Evolutionary conservation across 2,329 filamentous ascomycete genomes (phyloP).

Genomic region (Fusarium aywerte): DNA sequence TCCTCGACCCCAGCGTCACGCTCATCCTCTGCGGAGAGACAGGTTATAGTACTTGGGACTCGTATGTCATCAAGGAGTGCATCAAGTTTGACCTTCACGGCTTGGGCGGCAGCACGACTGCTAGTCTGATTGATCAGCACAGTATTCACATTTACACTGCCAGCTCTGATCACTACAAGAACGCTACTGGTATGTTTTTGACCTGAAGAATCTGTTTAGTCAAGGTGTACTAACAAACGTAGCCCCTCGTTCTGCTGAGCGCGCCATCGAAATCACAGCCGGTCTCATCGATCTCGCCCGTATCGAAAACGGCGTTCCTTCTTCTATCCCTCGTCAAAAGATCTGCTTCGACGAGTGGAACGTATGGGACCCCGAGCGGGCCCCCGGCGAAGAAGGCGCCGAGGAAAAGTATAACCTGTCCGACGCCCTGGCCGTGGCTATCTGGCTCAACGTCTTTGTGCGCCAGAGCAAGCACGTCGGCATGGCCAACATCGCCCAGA

Average conservation of each 20-base stretch:
- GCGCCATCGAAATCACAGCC: constrained; percentile 76
- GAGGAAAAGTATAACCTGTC: constrained; percentile 80
- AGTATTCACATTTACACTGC: constrained; percentile 83
- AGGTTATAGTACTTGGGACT: constrained; percentile 77
- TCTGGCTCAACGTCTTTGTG: constrained; percentile 81
- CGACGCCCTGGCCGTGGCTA: constrained; percentile 77
- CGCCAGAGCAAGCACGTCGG: constrained; percentile 76
- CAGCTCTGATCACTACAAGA: constrained; percentile 59
- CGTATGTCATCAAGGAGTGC: constrained; percentile 76
- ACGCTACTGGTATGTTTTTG: constrained; percentile 55
- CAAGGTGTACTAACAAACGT: background rate
- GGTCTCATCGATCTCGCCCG: constrained; percentile 77
- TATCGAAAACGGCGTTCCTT: constrained; percentile 72
- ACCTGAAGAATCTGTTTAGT: accelerated
- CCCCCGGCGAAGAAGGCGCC: constrained; percentile 76
- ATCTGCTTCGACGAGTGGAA: constrained; percentile 92
- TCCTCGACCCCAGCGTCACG: constrained; percentile 74
- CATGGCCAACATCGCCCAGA: constrained; percentile 84
- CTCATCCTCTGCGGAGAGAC: constrained; percentile 81
- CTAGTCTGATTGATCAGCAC: constrained; percentile 77
- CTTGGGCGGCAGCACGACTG: constrained; percentile 48
- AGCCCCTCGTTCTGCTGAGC: constrained; percentile 75
- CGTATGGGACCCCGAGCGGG: constrained; percentile 79
- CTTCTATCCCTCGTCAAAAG: constrained; percentile 68
- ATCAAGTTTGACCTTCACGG: constrained; percentile 56